A percentile compares a stretch with the other conserved stretches of the same genome.
Conservation (phyloP, 2,329 filamentous ascomycete genomes). For the Phoma sp. region DNA sequence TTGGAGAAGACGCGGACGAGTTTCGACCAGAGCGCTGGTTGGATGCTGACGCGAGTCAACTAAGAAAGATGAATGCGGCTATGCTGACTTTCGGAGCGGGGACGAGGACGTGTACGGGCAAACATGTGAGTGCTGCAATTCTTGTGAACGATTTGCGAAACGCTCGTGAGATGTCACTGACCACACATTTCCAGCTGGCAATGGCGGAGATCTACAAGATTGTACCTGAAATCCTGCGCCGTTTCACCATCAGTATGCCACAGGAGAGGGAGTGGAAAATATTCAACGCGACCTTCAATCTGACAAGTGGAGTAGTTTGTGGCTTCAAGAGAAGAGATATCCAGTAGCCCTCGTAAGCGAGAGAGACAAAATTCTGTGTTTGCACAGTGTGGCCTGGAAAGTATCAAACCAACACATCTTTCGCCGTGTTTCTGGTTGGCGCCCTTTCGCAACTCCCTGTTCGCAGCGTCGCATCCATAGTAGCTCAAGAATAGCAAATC, state of each 20-base stretch:
- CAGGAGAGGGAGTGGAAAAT: constrained; percentile 29
- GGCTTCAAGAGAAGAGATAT: background rate
- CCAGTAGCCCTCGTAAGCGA: background rate
- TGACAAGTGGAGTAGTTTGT: constrained; percentile 18
- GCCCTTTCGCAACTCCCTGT: no score
- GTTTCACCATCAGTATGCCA: constrained; percentile 28
- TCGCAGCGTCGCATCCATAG: no score
- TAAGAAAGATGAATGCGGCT: constrained; percentile 30
- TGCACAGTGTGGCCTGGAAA: no score
- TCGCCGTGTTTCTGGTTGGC: no score
- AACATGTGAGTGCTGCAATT: constrained; percentile 20
- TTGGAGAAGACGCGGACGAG: constrained; percentile 47
- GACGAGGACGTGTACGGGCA: constrained; percentile 44
- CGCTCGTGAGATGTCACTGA: background rate
- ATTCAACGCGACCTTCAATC: constrained; percentile 24
- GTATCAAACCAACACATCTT: no score
- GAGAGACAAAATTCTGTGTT: background rate
- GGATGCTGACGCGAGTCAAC: constrained; percentile 26
- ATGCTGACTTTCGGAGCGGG: constrained; percentile 50
- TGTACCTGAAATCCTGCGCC: constrained; percentile 27
- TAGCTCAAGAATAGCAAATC: no score
- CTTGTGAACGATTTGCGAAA: background rate
- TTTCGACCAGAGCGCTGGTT: constrained; percentile 58
- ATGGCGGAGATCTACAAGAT: constrained; percentile 35
- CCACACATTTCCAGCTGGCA: background rate